These are phyloP conservation scores for Nakazawaea holstii DNA, from an alignment of 805 yeast genomes.

Conservation along the genomic window DNA sequence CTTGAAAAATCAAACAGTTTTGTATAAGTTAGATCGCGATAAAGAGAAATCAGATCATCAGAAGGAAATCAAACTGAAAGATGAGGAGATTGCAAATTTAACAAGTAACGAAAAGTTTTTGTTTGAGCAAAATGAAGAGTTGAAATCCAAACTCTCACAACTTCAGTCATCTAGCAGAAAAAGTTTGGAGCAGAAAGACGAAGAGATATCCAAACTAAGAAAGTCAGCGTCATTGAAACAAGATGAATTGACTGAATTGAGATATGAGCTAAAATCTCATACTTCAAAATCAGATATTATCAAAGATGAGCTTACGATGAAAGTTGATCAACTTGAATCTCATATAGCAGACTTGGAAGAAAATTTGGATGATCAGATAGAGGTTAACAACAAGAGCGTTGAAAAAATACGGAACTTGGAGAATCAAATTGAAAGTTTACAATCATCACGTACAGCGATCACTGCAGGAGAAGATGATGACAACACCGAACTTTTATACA, in stretches of 20 bases:
- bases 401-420: conserved; percentile 1
- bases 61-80: not conserved
- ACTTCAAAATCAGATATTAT: not conserved
- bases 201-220: conserved; percentile 1
- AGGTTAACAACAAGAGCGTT: not conserved
- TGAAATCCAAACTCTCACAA: not conserved
- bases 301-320: not conserved
- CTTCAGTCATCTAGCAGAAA: not conserved
- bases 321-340: not conserved
- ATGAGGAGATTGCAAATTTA: conserved; percentile 5
- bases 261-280: not conserved
- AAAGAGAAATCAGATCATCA: not conserved
- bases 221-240: not conserved
- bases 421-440: not conserved
- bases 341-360: not conserved
- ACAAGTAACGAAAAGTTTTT: conserved; percentile 4
- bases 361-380: not conserved
- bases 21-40: conserved; percentile 6
- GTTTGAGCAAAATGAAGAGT: conserved; percentile 8
- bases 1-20: not conserved
- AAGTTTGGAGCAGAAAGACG: not conserved
- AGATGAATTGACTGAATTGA: not conserved
- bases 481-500: conserved; percentile 1
- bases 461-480: not conserved
- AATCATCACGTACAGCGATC: not conserved